A percentile compares a stretch with the other conserved stretches of the same genome.
Conservation (phyloP, 345 rosid species). For the Linum tenue region DNA sequence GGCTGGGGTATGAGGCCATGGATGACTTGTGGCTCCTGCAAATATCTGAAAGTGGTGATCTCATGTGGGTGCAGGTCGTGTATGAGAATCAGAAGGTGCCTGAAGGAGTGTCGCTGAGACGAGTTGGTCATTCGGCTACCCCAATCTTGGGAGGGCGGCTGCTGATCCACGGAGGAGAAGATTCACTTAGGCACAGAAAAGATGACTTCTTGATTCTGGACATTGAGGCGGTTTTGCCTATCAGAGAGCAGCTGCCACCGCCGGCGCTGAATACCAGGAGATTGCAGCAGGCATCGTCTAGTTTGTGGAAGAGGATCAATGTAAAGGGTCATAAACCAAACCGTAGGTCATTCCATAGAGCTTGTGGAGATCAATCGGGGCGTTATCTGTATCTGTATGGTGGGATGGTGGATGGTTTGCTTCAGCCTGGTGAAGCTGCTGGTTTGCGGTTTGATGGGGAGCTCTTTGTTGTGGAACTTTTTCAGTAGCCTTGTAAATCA, state of each 20-base stretch:
- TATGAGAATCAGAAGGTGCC: constrained; percentile 51
- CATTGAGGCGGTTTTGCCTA: constrained; percentile 33
- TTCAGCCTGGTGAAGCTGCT: constrained; percentile 40
- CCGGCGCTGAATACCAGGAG: constrained; percentile 23
- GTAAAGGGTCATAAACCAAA: constrained; percentile 45
- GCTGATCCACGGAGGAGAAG: constrained; percentile 90
- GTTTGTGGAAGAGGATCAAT: constrained; percentile 57
- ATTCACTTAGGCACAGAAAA: constrained; percentile 68
- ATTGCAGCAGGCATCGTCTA: constrained; percentile 11
- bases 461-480: constrained; percentile 60
- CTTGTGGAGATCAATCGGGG: constrained; percentile 65
- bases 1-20: constrained; percentile 70
- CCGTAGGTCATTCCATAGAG: constrained; percentile 70
- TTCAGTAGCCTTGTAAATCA: constrained; percentile 29
- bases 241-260: constrained; percentile 24
- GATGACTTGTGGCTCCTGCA: constrained; percentile 80
- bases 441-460: constrained; percentile 72
- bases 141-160: constrained; percentile 60
- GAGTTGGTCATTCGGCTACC: constrained; percentile 95
- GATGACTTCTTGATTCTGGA: constrained; percentile 86
- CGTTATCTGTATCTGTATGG: constrained; percentile 62
- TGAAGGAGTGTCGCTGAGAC: constrained; percentile 46
- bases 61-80: constrained; percentile 54
- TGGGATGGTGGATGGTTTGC: constrained; percentile 76
- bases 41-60: constrained; percentile 22